Percentiles rank a stretch among this genome's conserved stretches.
These are phyloP conservation scores for Metarhizium humberi DNA, from an alignment of 2,329 filamentous ascomycete species.

Conservation along the genomic window DNA sequence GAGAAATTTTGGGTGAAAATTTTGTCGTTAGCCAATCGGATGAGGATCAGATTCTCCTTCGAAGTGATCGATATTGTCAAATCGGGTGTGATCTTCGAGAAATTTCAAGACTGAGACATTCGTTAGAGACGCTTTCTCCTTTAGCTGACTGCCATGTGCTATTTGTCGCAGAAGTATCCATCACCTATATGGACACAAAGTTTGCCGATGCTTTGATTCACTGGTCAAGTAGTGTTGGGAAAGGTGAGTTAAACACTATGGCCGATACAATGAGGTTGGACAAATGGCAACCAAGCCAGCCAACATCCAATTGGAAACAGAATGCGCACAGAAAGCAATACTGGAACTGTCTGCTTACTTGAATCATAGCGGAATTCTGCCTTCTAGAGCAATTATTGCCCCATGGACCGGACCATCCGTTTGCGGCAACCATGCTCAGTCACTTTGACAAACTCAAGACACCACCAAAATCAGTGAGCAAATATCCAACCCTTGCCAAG, in stretches of 20 bases:
- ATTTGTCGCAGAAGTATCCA: slow-evolving; percentile 82
- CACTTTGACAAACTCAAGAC: slow-evolving; percentile 78
- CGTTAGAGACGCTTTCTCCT: slow-evolving; percentile 50
- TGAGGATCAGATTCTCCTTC: slow-evolving; percentile 43
- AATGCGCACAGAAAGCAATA: background rate
- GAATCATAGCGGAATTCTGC: slow-evolving; percentile 61
- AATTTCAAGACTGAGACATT: slow-evolving; percentile 47
- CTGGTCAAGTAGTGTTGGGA: slow-evolving; percentile 65
- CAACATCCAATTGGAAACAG: background rate
- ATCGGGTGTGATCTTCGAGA: slow-evolving; percentile 75
- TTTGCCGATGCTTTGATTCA: slow-evolving; percentile 65
- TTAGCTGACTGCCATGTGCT: slow-evolving; percentile 54
- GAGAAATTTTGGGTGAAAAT: slow-evolving; percentile 21
- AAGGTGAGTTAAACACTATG: slow-evolving; percentile 40
- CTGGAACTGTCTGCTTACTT: background rate
- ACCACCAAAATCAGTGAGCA: slow-evolving; percentile 62
- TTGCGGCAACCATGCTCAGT: slow-evolving; percentile 74
- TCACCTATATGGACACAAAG: slow-evolving; percentile 76
- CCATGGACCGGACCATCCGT: slow-evolving; percentile 68
- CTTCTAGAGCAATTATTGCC: slow-evolving; percentile 81
- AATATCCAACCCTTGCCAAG: slow-evolving; percentile 56
- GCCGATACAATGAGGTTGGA: background rate
- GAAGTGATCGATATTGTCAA: slow-evolving; percentile 64
- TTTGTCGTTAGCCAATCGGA: slow-evolving; percentile 26
- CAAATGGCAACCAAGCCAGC: background rate